phyloP scores from a whole-genome alignment of 306 rosid genomes.

The Cicer judaicum region DNA sequence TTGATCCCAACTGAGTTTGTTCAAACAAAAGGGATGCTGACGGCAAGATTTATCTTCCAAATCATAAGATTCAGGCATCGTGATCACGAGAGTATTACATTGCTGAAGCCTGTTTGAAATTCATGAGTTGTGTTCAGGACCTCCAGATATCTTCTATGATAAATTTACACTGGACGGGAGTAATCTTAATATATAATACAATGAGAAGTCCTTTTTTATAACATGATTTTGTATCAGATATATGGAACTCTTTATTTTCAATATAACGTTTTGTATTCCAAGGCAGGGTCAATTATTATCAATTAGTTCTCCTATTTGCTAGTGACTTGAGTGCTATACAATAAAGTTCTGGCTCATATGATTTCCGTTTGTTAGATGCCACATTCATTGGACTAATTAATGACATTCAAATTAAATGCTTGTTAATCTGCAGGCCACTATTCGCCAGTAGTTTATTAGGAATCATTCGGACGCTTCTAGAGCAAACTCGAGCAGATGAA shows the following conservation, averaged over 20 bases:
- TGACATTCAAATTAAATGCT: conserved; percentile 36
- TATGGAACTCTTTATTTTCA: conserved; percentile 6
- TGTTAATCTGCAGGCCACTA: conserved; percentile 77
- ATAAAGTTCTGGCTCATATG: conserved; percentile 38
- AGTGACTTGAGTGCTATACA: conserved; percentile 17
- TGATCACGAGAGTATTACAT: conserved; percentile 29
- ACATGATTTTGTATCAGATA: neutral
- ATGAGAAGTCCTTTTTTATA: conserved; percentile 37
- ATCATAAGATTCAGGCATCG: conserved; percentile 21
- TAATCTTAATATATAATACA: conserved; percentile 25
- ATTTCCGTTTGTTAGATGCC: conserved; percentile 8
- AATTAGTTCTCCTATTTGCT: conserved; percentile 31
- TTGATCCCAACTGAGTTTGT: conserved; percentile 34
- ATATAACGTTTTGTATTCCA: conserved; percentile 4
- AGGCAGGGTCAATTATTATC: conserved; percentile 27
- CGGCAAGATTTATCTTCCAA: conserved; percentile 31
- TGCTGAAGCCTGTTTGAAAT: conserved; percentile 35
- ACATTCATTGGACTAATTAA: conserved; percentile 30
- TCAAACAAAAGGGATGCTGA: conserved; percentile 27
- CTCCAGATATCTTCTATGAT: conserved; percentile 22
- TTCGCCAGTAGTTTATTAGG: conserved; percentile 84
- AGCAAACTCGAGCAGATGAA: conserved; percentile 73
- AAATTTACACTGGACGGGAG: conserved; percentile 32
- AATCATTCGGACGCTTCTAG: conserved; percentile 77
- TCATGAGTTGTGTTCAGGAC: conserved; percentile 16